Evolutionary conservation across 2,329 filamentous ascomycete species (phyloP), one percentile per base, ranked within the genome.

Genomic region (Aspergillus amoenus): DNA sequence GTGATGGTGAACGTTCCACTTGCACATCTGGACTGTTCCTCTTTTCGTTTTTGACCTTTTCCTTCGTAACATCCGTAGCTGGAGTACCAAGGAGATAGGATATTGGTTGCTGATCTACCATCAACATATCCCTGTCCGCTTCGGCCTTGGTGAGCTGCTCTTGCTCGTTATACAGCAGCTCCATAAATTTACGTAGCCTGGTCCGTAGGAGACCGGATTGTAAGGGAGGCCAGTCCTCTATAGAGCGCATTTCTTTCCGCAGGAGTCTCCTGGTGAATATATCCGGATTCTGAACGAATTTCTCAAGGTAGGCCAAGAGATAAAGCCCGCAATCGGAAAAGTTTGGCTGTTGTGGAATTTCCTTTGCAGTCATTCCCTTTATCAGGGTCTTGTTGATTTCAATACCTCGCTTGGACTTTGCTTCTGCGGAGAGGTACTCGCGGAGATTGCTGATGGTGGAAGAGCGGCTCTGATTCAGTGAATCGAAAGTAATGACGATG

Each of bases 281-380:
- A 61, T 90, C 85, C 0, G 93, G 93, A 58, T 91, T 77, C 52
- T 85, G 81, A 15, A 95, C 81, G 61, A 99, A 96, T 61, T 89
- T 86, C 62, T 91, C 84, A 52, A 96, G 81, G 67, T 97, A 99
- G 2, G 88, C 89, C 4, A 97, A 78, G 3, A 97, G 78, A 65
- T 89, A 99, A 0, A 97, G 78, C 8, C 94, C 94, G 67, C 94
- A 99, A 70, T 99, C 94, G 60, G 85, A 93, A 64, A 83, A 89
- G 68, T 99, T 97, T 48, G 84, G 76, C 72, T 99, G 94, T 59
- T 83, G 77, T 0, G 94, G 93, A 13, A 97, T 88, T 7, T 82
- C 80, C 58, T 84, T 88, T 4, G 90, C 90, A 40, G 86, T 91
- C 79, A 90, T 86, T 4, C 84, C 85, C 60, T 79, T 78, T 54